Evolutionary conservation across 2,329 filamentous ascomycete species (phyloP), one percentile per base, ranked within the genome.

Genomic region (Atkinsonella texensis): DNA sequence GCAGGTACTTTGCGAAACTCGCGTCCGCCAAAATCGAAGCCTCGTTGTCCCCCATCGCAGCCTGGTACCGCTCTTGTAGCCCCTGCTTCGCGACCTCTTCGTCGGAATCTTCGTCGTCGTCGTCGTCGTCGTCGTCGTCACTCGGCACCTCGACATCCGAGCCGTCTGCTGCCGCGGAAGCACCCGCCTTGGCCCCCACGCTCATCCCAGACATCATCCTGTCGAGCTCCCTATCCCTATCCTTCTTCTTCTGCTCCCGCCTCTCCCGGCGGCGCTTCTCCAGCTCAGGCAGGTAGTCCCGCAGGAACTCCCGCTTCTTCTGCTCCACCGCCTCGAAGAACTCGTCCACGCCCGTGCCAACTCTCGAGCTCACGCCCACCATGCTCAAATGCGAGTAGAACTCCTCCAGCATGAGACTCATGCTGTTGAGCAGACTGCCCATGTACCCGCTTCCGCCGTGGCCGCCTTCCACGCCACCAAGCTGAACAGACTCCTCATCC

Each of bases 351-450:
- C 93, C 94, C 0, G 87, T 84, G 20, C 93, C 93, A 0, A 91
- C 88, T 80, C 95, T 91, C 8, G 89, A 87, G 58, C 88, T 95
- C 12, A 98, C 94, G 0, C 85, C 89, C 0, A 98, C 91, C 9
- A 98, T 87, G 62, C 82, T 94, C 35, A 98, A 74, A 63, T 97
- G 89, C 40, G 88, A 84, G 68, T 98, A 98, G 64, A 98, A 98
- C 66, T 98, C 93, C 62, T 98, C 93, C 35, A 98, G 74, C 78
- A 98, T 89, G 55, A 97, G 74, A 63, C 89, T 95, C 93, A 98
- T 98, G 63, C 89, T 95, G 74, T 96, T 97, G 49, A 98, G 76
- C 51, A 97, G 71, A 58, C 87, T 94, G 51, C 87, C 85, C 93
- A 98, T 97, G 71, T 98, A 98, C 13, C 93, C 93, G 59, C 85